Percentiles rank a stretch among this genome's conserved stretches.
Evolutionary conservation across 2,329 filamentous ascomycete genomes (phyloP).

Genomic region (Colletotrichum trifolii): DNA sequence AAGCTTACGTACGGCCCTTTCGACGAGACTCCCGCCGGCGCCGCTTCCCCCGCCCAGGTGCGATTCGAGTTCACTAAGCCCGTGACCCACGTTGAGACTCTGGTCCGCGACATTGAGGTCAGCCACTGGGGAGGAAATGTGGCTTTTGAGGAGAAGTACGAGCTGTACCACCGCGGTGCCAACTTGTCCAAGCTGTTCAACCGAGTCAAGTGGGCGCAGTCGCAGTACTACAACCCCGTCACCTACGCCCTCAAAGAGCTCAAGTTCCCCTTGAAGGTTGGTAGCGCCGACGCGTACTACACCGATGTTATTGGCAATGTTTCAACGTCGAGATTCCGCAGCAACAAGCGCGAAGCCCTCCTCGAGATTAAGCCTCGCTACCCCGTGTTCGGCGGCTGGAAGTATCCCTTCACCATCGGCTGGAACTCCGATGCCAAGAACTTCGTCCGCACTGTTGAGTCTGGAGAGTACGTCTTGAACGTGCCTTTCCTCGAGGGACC

Average conservation of each 20-base stretch:
- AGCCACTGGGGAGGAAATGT: slow-evolving; percentile 98
- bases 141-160: slow-evolving; percentile 94
- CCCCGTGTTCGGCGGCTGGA: slow-evolving; percentile 97
- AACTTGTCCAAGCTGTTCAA: slow-evolving; percentile 79
- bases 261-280: slow-evolving; percentile 80
- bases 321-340: slow-evolving; percentile 89
- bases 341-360: slow-evolving; percentile 79
- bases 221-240: slow-evolving; percentile 80
- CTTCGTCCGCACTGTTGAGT: slow-evolving; percentile 74
- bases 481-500: slow-evolving; percentile 95
- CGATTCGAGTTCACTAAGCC: slow-evolving; percentile 98
- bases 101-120: slow-evolving; percentile 94
- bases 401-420: slow-evolving; percentile 95
- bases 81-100: slow-evolving; percentile 78
- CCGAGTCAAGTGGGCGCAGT: slow-evolving; percentile 79
- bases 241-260: slow-evolving; percentile 85
- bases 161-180: slow-evolving; percentile 86
- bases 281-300: slow-evolving; percentile 91
- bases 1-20: slow-evolving; percentile 94
- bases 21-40: slow-evolving; percentile 82
- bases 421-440: slow-evolving; percentile 90
- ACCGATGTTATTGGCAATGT: slow-evolving; percentile 97
- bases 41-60: slow-evolving; percentile 76
- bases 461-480: slow-evolving; percentile 79
- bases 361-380: slow-evolving; percentile 94